Evolutionary conservation across 495 filamentous ascomycete species (phyloP), one percentile per base, ranked within the genome.

Genomic region (Melanomma pulvis-pyrius): DNA sequence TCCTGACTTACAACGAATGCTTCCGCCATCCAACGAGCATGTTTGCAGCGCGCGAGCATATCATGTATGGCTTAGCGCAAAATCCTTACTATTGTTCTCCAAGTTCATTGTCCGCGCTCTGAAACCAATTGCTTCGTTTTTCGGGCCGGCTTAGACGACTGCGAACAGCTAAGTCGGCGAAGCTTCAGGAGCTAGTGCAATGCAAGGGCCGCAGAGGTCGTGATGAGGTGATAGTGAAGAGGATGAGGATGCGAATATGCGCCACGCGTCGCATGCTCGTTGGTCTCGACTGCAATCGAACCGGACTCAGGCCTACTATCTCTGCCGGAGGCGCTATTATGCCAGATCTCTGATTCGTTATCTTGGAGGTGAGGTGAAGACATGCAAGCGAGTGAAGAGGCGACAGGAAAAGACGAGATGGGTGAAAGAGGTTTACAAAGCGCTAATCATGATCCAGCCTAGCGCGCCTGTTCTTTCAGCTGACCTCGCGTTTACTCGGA

Each of bases 61-160:
- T 29, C 12, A 21, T 57, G 34, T 5, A 1, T 21, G 5, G 19
- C n/a, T 41, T 57, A 30, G 53, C 34, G 53, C 56, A 24, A 24
- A 41, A 29, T 53, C 59, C 57, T 68, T 68, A 68, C 17, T 68
- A 68, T 68, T 68, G 65, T 68, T 68, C 65, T 67, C 48, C 29
- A 12, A 39, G 2, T n/a, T 59, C 46, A 29, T 68, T 57, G 50
- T 57, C 51, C 46, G 51, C 15, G 52, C 63, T 52, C 30, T 68
- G 49, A 62, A 29, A 56, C 65, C 22, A 0, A 1, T 32, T 34
- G 24, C 24, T 55, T 60, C 46, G 21, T 47, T 46, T 47, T 41
- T 6, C n/a, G 17, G 39, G 32, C 32, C 6, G 13, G 32, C 32
- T 36, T 36, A 6, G 32, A 13, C 13, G 32, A 36, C 32, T 6